These are phyloP conservation scores for Artemisia argyi DNA, from an alignment of 129 eudicot species.

Conservation along the genomic window DNA sequence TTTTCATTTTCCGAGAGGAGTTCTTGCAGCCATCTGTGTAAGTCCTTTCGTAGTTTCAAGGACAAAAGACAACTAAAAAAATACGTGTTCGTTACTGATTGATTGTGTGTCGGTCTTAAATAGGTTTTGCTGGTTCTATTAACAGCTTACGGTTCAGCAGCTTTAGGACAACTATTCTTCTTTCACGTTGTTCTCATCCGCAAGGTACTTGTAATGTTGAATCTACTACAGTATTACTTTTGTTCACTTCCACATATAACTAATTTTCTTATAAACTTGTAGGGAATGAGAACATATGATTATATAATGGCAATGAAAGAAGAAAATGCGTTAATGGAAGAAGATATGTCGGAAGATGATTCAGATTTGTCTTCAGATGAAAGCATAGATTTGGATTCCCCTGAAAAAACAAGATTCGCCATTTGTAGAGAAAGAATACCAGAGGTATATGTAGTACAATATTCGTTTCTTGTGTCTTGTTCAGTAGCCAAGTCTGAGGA, in stretches of 20 bases:
- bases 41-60: conserved; percentile 13
- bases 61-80: background rate
- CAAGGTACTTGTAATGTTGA: conserved; percentile 53
- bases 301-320: conserved; percentile 94
- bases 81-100: background rate
- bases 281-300: conserved; percentile 98
- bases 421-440: conserved; percentile 48
- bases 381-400: conserved; percentile 51
- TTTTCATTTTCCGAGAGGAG: conserved; percentile 70
- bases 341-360: conserved; percentile 42
- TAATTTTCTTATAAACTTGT: background rate
- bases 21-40: conserved; percentile 78
- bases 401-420: conserved; percentile 54
- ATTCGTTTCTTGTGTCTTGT: background rate
- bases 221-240: background rate
- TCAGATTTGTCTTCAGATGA: conserved; percentile 81
- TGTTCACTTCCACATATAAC: conserved; percentile 3
- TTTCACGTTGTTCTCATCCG: conserved; percentile 89
- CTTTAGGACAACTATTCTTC: conserved; percentile 92
- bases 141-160: conserved; percentile 82
- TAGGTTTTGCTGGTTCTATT: conserved; percentile 68
- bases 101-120: conserved; percentile 12
- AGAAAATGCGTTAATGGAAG: conserved; percentile 52
- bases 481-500: no score
- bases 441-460: conserved; percentile 27